Evolutionary conservation across 768 basidiomycete species (phyloP), one percentile per base, ranked within the genome.

Genomic region (Boletus pseudo-olivaceus): DNA sequence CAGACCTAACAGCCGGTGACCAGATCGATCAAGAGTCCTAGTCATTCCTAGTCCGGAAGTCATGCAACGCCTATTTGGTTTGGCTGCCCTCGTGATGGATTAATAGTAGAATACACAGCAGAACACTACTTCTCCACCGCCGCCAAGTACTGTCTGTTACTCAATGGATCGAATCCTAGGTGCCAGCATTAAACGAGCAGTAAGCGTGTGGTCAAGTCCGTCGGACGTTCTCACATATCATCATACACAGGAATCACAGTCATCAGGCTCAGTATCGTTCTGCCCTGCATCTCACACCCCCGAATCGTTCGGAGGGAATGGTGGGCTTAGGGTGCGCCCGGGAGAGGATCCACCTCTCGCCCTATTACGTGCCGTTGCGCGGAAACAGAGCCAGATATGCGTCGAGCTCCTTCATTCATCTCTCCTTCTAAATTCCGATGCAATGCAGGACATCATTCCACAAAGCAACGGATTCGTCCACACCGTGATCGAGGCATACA

Each of bases 401-500:
- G 20, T 4, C 12, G 29, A 51, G 10, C 40, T 42, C 27, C 49
- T 54, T 9, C 4, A 51, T n/a, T 17, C 48, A 23, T 54, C 53
- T n/a, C 27, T 51, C 34, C 27, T 40, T 3, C 1, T 20, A 4
- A 19, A 10, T 41, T 6, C 33, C 3, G 19, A 42, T 10, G 38
- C 17, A 15, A 10, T 49, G n/a, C n/a, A 1, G n/a, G 58, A 59
- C 26, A 57, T 64, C 35, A 37, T 67, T 7, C 64, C 65, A 14
- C 54, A 54, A 38, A 34, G 42, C 1, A 62, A 72, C 27, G 70
- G 66, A n/a, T 67, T 72, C 19, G 65, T 67, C 15, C 49, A 64
- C 23, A 69, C 68, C 4, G 58, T 66, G 11, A 39, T 69, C 9
- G 55, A 60, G 32, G 63, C 64, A 0, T 69, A 68, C 49, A 69